Evolutionary conservation across 345 rosid genomes (phyloP).

Genomic region (Aquilaria sinensis): DNA sequence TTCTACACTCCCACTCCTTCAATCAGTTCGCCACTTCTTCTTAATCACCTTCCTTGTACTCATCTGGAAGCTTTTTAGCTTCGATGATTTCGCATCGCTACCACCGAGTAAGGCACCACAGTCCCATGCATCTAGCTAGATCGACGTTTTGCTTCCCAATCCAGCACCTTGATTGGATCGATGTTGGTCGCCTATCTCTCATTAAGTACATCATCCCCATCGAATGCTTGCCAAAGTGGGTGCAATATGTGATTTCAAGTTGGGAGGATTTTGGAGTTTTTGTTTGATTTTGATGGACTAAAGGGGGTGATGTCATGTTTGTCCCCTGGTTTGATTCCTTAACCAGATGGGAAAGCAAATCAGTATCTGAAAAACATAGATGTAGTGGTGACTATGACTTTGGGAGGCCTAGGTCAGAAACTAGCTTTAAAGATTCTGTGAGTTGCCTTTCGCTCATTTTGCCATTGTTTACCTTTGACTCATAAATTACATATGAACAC

Average conservation of each 20-base stretch:
- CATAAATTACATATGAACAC: too few relatives aligned
- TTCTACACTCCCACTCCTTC: conserved; percentile 41
- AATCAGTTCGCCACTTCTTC: conserved; percentile 47
- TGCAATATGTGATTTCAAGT: conserved; percentile 44
- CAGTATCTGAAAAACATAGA: too few relatives aligned
- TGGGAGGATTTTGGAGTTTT: conserved; percentile 35
- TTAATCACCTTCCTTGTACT: conserved; percentile 72
- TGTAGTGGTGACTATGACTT: too few relatives aligned
- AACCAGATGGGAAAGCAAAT: too few relatives aligned
- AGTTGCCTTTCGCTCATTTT: too few relatives aligned
- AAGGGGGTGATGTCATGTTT: too few relatives aligned
- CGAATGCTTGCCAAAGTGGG: conserved; percentile 80
- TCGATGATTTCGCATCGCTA: conserved; percentile 40
- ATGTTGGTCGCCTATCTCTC: conserved; percentile 61
- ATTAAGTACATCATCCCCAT: conserved; percentile 76
- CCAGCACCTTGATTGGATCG: conserved; percentile 40
- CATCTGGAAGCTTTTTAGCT: conserved; percentile 80
- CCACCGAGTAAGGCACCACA: conserved; percentile 14
- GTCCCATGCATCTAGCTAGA: conserved; percentile 38
- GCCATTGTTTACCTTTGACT: too few relatives aligned
- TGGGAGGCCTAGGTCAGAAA: too few relatives aligned
- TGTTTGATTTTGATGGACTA: conserved; percentile 25
- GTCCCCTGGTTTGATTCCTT: too few relatives aligned
- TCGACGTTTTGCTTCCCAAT: conserved; percentile 41
- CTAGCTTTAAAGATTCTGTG: too few relatives aligned